Evolutionary conservation across 2,329 filamentous ascomycete species (phyloP).

Genomic region (Aphanocladium album): DNA sequence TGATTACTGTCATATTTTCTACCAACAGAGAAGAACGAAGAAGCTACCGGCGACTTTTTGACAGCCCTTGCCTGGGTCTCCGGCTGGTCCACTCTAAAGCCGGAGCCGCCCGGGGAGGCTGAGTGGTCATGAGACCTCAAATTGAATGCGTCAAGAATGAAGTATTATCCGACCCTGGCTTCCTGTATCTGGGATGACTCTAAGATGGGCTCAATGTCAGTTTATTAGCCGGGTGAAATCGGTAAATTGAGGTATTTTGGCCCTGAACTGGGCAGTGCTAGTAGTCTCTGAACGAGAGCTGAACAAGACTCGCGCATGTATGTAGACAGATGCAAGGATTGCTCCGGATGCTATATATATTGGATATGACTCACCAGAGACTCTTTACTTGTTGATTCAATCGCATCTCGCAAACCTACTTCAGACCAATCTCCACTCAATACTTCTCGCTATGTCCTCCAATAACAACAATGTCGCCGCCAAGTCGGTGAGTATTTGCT

Average conservation of each 20-base stretch:
- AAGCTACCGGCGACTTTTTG: no score
- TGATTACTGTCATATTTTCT: no score
- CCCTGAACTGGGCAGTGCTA: neutral
- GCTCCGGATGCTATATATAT: neutral
- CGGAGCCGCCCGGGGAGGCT: neutral
- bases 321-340: neutral
- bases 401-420: neutral
- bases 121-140: neutral
- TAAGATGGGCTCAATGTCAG: no score
- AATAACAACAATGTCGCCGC: neutral
- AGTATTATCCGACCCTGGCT: neutral
- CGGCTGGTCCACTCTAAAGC: neutral
- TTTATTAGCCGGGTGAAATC: neutral
- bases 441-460: neutral
- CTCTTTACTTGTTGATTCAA: neutral
- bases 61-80: neutral
- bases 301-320: neutral
- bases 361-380: neutral
- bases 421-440: slow-evolving; percentile 1
- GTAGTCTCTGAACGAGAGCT: neutral
- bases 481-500: neutral
- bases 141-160: neutral
- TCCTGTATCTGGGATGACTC: neutral
- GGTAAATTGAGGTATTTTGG: neutral
- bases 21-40: no score